Evolutionary conservation across 1,284 basidiomycete genomes (phyloP).

Genomic region (Fomitopsis betulina): DNA sequence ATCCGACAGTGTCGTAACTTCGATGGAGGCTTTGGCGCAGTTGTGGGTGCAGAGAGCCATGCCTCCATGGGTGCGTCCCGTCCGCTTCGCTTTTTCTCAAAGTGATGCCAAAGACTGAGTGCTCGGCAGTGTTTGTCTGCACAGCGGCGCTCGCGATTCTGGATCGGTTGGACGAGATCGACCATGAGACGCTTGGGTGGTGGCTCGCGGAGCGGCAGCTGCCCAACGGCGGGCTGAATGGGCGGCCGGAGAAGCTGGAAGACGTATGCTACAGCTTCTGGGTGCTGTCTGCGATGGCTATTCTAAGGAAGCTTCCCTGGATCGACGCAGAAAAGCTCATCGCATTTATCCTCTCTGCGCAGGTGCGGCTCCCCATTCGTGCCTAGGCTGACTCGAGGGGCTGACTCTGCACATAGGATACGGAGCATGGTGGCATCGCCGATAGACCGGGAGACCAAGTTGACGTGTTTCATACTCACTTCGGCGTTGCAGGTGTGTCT

Average conservation of each 20-base stretch:
- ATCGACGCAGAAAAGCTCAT: conserved; percentile 84
- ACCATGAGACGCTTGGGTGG: conserved; percentile 75
- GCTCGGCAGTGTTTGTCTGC: conserved; percentile 79
- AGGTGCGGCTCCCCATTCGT: conserved; percentile 43
- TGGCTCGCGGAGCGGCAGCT: conserved; percentile 95
- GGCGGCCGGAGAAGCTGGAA: conserved; percentile 95
- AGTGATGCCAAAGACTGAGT: background rate
- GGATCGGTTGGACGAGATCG: conserved; percentile 74
- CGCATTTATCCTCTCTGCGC: conserved; percentile 84
- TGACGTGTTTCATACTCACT: conserved; percentile 95
- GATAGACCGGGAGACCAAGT: conserved; percentile 92
- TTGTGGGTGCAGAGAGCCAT: conserved; percentile 88
- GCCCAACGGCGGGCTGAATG: conserved; percentile 91
- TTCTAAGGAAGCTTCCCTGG: conserved; percentile 84
- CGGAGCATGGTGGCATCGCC: conserved; percentile 89
- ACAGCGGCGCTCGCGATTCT: conserved; percentile 86
- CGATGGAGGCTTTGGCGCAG: conserved; percentile 91
- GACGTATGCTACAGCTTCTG: conserved; percentile 99
- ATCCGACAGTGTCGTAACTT: conserved; percentile 84
- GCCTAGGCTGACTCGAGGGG: background rate
- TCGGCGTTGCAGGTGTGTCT: conserved; percentile 82
- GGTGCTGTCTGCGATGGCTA: conserved; percentile 88
- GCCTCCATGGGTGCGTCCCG: conserved; percentile 74
- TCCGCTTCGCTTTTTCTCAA: background rate
- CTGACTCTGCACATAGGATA: conserved; percentile 51